Base-by-base conservation (phyloP, 202 grass and related monocot genomes). In the Setaria italica region DNA sequence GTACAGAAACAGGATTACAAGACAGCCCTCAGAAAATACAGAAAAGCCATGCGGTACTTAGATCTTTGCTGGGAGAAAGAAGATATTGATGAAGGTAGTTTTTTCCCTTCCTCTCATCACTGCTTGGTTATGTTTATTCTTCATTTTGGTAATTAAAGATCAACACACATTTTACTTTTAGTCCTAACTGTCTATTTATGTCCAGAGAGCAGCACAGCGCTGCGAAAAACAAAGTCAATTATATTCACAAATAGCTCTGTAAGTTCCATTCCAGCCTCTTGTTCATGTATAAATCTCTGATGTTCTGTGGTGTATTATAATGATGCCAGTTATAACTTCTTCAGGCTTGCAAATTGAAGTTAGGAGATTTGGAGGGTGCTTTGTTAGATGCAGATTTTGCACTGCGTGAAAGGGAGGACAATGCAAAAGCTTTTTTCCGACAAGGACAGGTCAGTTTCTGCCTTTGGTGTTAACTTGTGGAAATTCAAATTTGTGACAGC, bases 61-160 rank as follows among this genome's bases (percentile, higher is more conserved):
- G 96, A 99, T 78, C 79, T 95, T 85, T 94, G 93, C 86, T 95
- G 96, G 96, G 93, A 99, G 66, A 94, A 99, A 86, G 93, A 99
- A 86, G 90, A 90, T 67, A 94, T 95, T 76, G 93, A 99, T 86
- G 93, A 91, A 92, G 93, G 93, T 81, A 75, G 48, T 47, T 83
- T 56, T 81, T 45, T 41, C 81, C 49, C 72, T 1, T 57, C 65
- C 89, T 60, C 13, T 29, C 72, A 35, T 67, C 4, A 56, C 20
- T 66, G 37, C 76, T 87, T 51, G 33, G 48, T 84, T 70, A 35
- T 82, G 45, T 88, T 75, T 86, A 88, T 65, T 66, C 30, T 83
- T 63, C 56, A 58, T 45, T 37, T 45, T 88, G 7, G 41, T 73
- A 83, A 14, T 45, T 80, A 78, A 79, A 65, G 65, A 82, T 74